These are phyloP conservation scores for Ascocoryne sarcoides DNA, from an alignment of 2,329 filamentous ascomycete species.

Conservation along the genomic window DNA sequence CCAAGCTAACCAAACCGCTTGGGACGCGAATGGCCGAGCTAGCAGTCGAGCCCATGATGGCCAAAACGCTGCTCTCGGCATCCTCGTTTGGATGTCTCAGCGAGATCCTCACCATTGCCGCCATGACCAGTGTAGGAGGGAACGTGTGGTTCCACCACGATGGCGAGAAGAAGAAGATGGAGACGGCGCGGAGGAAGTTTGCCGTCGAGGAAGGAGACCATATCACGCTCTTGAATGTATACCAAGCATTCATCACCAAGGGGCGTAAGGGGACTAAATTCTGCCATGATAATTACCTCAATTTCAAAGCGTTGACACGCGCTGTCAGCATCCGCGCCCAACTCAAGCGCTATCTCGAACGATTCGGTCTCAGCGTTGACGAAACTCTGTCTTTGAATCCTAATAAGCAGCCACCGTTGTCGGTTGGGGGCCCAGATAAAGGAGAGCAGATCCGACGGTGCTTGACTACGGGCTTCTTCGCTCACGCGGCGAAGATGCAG, in stretches of 20 bases:
- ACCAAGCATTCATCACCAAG: slow-evolving; percentile 74
- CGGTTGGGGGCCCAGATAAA: slow-evolving; percentile 37
- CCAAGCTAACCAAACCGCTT: slow-evolving; percentile 82
- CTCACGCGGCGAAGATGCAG: slow-evolving; percentile 89
- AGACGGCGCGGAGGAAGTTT: slow-evolving; percentile 70
- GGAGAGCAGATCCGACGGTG: slow-evolving; percentile 75
- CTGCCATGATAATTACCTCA: slow-evolving; percentile 79
- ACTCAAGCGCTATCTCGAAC: slow-evolving; percentile 76
- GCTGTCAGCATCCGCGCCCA: slow-evolving; percentile 83
- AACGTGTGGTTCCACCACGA: slow-evolving; percentile 77
- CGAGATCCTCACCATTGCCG: slow-evolving; percentile 84
- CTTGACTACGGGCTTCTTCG: slow-evolving; percentile 84
- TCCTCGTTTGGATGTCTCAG: slow-evolving; percentile 67
- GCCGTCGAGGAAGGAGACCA: slow-evolving; percentile 92
- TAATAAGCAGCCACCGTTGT: slow-evolving; percentile 26
- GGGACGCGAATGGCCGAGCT: slow-evolving; percentile 88
- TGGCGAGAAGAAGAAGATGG: slow-evolving; percentile 65
- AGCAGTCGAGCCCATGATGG: slow-evolving; percentile 92
- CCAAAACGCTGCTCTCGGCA: slow-evolving; percentile 73
- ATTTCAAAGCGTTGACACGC: slow-evolving; percentile 73
- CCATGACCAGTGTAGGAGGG: slow-evolving; percentile 84
- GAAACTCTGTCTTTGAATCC: slow-evolving; percentile 37
- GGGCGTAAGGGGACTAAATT: slow-evolving; percentile 78
- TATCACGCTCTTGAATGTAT: slow-evolving; percentile 86
- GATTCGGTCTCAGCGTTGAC: slow-evolving; percentile 65